phyloP scores from a whole-genome alignment of 306 rosid species.

The Rosa multiflora region DNA sequence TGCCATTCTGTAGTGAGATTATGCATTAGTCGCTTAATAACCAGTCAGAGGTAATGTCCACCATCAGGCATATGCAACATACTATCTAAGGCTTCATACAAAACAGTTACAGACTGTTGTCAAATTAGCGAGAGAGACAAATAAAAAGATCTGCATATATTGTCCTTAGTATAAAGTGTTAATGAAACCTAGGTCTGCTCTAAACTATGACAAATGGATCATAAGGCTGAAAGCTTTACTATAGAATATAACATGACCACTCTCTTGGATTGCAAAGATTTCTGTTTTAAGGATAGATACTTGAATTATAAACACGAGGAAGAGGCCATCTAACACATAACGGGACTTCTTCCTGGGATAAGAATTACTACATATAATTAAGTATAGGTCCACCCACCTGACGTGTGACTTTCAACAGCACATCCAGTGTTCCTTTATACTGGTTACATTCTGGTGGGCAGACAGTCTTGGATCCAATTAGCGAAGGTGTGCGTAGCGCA shows the following conservation, averaged over 20 bases:
- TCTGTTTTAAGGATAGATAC: neutral
- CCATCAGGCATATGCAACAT: neutral
- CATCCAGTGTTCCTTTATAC: conserved; percentile 82
- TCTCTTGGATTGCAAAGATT: neutral
- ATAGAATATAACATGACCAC: neutral
- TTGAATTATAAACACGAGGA: neutral
- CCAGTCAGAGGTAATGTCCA: neutral
- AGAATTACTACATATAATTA: neutral
- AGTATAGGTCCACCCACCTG: conserved; percentile 53
- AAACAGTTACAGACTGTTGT: neutral
- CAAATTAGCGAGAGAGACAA: neutral
- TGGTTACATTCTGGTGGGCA: conserved; percentile 49
- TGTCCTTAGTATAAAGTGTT: neutral
- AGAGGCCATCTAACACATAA: neutral
- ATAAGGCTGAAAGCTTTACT: neutral
- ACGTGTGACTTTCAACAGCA: conserved; percentile 65
- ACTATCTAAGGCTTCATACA: neutral
- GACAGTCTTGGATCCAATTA: conserved; percentile 39
- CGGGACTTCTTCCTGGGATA: neutral
- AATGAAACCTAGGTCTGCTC: neutral
- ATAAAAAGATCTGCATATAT: neutral
- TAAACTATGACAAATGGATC: neutral
- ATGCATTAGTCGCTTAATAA: neutral
- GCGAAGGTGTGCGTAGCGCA: conserved; percentile 17
- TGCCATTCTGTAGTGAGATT: neutral